phyloP scores from a whole-genome alignment of 176 grass and related monocot species.

The Aegilops tauschii region DNA sequence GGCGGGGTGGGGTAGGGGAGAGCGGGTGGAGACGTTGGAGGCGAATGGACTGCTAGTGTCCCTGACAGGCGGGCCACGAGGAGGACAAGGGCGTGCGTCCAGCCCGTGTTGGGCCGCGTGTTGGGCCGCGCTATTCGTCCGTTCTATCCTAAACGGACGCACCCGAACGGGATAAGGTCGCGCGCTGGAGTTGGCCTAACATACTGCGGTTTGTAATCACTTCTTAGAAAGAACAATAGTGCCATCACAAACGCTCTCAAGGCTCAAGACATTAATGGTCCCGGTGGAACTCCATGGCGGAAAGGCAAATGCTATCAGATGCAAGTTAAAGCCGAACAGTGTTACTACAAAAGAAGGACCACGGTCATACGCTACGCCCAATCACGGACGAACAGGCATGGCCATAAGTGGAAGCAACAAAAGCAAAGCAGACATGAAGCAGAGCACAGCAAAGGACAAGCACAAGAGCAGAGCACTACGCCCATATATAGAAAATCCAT shows the following conservation, averaged over 20 bases:
- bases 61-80: too few relatives aligned
- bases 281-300: neutral
- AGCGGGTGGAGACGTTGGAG: too few relatives aligned
- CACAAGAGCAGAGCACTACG: neutral
- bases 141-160: too few relatives aligned
- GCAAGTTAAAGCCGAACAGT: neutral
- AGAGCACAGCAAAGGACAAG: neutral
- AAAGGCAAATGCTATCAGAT: neutral
- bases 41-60: too few relatives aligned
- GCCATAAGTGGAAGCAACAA: conserved; percentile 11
- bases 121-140: too few relatives aligned
- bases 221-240: neutral
- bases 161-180: too few relatives aligned
- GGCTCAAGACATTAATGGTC: neutral
- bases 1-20: too few relatives aligned
- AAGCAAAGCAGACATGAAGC: neutral
- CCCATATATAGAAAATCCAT: too few relatives aligned
- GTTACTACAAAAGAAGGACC: neutral
- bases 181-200: neutral
- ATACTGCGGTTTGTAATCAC: neutral
- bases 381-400: neutral
- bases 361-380: neutral
- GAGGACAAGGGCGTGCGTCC: too few relatives aligned
- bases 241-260: neutral
- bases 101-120: too few relatives aligned